Evolutionary conservation across 2,329 filamentous ascomycete species (phyloP).

Genomic region (Ceratocystis diversiconidia): DNA sequence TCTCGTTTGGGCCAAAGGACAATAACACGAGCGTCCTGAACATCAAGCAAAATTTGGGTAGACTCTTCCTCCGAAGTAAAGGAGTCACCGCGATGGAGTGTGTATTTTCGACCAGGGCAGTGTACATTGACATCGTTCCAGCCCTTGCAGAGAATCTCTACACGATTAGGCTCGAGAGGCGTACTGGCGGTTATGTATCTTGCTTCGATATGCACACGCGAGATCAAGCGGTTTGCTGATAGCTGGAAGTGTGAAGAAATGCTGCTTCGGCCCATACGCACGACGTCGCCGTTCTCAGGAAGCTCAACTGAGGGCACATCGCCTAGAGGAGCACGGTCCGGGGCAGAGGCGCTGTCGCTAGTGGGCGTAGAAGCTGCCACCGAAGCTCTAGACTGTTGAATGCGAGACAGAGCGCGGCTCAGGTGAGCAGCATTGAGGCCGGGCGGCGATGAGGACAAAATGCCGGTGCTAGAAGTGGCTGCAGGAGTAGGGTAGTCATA

Average conservation of each 20-base stretch:
- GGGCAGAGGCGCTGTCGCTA: background rate
- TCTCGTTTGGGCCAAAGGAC: slow-evolving; percentile 66
- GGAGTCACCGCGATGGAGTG: slow-evolving; percentile 72
- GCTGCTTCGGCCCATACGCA: slow-evolving; percentile 85
- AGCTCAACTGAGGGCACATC: slow-evolving; percentile 73
- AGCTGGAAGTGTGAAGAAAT: slow-evolving; percentile 93
- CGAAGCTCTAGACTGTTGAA: slow-evolving; percentile 10
- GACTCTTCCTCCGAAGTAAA: slow-evolving; percentile 82
- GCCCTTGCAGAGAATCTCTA: slow-evolving; percentile 82
- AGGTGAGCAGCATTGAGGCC: slow-evolving; percentile 24
- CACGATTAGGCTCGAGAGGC: slow-evolving; percentile 55
- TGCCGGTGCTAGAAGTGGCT: slow-evolving; percentile 84
- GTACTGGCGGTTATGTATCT: slow-evolving; percentile 59
- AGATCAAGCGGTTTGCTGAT: slow-evolving; percentile 81
- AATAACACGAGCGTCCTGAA: slow-evolving; percentile 81
- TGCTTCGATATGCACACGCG: slow-evolving; percentile 82
- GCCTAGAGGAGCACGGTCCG: slow-evolving; percentile 66
- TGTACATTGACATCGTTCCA: slow-evolving; percentile 95
- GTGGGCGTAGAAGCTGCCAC: background rate
- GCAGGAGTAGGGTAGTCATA: slow-evolving; percentile 77
- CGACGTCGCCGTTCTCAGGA: slow-evolving; percentile 61
- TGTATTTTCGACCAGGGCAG: slow-evolving; percentile 76
- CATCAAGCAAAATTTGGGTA: slow-evolving; percentile 85
- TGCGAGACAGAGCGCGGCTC: slow-evolving; percentile 26
- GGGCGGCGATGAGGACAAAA: slow-evolving; percentile 76